Base-by-base conservation (phyloP, 129 eudicot species). In the Escallonia herrerae region DNA sequence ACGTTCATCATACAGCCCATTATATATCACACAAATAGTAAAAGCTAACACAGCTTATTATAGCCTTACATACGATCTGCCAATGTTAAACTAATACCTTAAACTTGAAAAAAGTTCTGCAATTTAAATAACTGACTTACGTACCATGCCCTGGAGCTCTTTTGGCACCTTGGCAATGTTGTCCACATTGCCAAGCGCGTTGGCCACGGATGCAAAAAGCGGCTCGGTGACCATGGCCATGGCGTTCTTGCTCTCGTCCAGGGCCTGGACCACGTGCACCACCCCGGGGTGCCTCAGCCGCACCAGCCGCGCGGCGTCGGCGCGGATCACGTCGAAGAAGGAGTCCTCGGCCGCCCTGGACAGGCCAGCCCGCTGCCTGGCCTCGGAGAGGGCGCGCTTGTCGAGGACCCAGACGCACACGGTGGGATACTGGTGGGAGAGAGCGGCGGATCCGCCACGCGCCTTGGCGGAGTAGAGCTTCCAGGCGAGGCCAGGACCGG, bases 141-240 rank as follows among this genome's bases (percentile, higher is more conserved):
- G 12, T 88, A 91, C 98, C 96, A 88, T 83, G 55, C 95, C 95
- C 73, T 91, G 85, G 9, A 93, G 98, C 81, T 93, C 98, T 80
- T 86, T 89, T 0, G 98, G 95, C 70, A 93, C 85, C 51, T 84
- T 86, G 10, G 71, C 50, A 69, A 93, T 64, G 60, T 88, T 83
- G 45, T 85, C 89, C 77, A 88, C 56, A 63, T 74, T 78, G 15
- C 98, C 98, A 71, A 88, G 67, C 1, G 91, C 96, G 76, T 93
- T 93, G 2, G 98, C 95, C 12, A 77, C 95, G 0, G 95, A 85
- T 3, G 98, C 96, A 76, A 93, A 88, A 56, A 93, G 61, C 38
- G 98, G 98, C 61, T 93, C 98, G 3, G 98, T 93, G n/a, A 93
- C 98, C 95, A 93, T 81, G 0, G 98, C 98, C 98, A 93, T 88